A percentile compares a stretch with the other conserved stretches of the same genome.
Conservation (phyloP, 108 stramenopile species). For the Parietichytrium sp. region DNA sequence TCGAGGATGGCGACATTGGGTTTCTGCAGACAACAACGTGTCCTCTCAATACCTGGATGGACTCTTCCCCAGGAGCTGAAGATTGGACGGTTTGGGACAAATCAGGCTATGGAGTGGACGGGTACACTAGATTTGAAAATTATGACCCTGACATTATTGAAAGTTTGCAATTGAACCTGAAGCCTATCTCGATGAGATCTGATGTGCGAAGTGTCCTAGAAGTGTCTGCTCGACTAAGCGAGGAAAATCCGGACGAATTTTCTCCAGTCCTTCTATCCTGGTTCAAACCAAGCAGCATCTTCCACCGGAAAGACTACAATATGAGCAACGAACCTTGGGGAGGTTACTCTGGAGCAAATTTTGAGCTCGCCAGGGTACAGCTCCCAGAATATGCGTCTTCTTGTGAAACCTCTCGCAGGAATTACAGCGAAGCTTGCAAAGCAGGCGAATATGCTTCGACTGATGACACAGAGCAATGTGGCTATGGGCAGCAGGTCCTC, state of each 20-base stretch:
- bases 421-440: too few relatives aligned
- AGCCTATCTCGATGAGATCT: not conserved
- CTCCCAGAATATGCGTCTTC: conserved; percentile 21
- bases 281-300: not conserved
- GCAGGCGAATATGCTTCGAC: too few relatives aligned
- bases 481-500: not conserved
- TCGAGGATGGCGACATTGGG: not conserved
- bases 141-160: not conserved
- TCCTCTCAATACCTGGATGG: not conserved
- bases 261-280: not conserved
- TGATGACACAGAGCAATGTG: not conserved
- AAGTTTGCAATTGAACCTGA: not conserved
- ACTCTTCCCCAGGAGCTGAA: not conserved
- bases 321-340: conserved; percentile 1
- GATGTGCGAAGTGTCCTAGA: not conserved
- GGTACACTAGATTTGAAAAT: not conserved
- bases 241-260: not conserved
- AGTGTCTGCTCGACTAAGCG: not conserved
- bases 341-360: not conserved
- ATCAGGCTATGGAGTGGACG: conserved; percentile 11
- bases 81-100: not conserved
- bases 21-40: conserved; percentile 17
- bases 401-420: too few relatives aligned
- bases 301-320: not conserved
- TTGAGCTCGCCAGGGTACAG: conserved; percentile 16